A percentile compares a stretch with the other conserved stretches of the same genome.
phyloP scores from a whole-genome alignment of 768 basidiomycete species.

The Phaffia tasmanica region DNA sequence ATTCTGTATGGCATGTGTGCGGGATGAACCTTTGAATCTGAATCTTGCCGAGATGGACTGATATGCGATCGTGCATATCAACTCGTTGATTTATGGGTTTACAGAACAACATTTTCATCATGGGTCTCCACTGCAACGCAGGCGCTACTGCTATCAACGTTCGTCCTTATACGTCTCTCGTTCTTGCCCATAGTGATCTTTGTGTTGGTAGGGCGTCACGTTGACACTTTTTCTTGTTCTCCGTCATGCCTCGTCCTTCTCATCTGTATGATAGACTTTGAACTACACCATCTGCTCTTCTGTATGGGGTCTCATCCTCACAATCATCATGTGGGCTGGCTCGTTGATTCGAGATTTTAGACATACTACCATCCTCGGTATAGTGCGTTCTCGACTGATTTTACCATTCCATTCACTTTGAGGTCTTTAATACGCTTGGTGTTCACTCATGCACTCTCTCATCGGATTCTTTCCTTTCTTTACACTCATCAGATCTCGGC shows the following conservation, averaged over 20 bases:
- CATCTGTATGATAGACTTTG: constrained; percentile 18
- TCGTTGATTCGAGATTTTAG: constrained; percentile 28
- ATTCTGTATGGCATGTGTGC: no score
- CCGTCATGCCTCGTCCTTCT: background rate
- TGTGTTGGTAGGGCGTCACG: no score
- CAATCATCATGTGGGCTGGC: constrained; percentile 26
- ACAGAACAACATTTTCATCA: constrained; percentile 12
- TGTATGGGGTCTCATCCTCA: constrained; percentile 27
- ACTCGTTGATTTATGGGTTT: no score
- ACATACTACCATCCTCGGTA: constrained; percentile 25
- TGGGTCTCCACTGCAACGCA: constrained; percentile 30
- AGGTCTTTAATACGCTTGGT: no score
- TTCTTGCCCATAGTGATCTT: no score
- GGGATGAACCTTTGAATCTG: no score
- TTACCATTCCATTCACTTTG: no score
- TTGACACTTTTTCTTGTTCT: background rate
- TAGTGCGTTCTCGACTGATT: constrained; percentile 14
- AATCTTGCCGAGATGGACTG: no score
- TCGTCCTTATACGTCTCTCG: background rate
- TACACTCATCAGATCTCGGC: background rate
- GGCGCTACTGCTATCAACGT: constrained; percentile 27
- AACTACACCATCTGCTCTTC: constrained; percentile 27
- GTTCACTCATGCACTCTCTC: constrained; percentile 20
- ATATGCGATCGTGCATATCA: no score
- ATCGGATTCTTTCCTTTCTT: background rate